Conservation (phyloP, 352 stramenopile genomes). For the Albugo candida region DNA sequence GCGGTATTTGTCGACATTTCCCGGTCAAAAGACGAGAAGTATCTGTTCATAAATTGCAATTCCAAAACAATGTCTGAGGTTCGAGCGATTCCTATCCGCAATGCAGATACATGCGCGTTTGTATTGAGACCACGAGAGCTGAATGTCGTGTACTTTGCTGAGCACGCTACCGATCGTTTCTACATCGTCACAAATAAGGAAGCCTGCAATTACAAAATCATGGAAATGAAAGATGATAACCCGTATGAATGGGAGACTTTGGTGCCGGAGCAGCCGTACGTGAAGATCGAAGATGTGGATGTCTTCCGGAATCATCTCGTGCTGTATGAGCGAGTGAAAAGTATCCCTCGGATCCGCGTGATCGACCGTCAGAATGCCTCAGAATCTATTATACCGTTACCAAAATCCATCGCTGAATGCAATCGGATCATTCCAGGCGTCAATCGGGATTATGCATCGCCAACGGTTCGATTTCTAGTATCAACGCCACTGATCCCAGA, state of each 20-base stretch:
- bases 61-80: constrained; percentile 78
- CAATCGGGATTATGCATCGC: constrained; percentile 55
- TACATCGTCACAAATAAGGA: constrained; percentile 72
- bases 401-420: constrained; percentile 28
- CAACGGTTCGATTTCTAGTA: constrained; percentile 44
- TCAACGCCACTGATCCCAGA: constrained; percentile 52
- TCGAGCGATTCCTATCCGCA: constrained; percentile 12
- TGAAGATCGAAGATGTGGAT: constrained; percentile 81
- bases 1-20: constrained; percentile 72
- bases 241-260: constrained; percentile 21
- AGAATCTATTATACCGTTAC: constrained; percentile 32
- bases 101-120: constrained; percentile 3
- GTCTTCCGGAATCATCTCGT: constrained; percentile 63
- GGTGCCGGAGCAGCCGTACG: constrained; percentile 26
- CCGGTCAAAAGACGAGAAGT: constrained; percentile 58
- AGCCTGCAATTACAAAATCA: constrained; percentile 65
- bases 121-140: constrained; percentile 19
- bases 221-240: constrained; percentile 4
- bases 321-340: constrained; percentile 57
- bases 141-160: constrained; percentile 69
- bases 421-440: constrained; percentile 37
- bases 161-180: constrained; percentile 48
- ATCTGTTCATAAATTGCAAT: constrained; percentile 77
- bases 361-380: constrained; percentile 7
- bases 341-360: constrained; percentile 51